phyloP scores from a whole-genome alignment of 306 rosid genomes.

The Sicyos baderoa region DNA sequence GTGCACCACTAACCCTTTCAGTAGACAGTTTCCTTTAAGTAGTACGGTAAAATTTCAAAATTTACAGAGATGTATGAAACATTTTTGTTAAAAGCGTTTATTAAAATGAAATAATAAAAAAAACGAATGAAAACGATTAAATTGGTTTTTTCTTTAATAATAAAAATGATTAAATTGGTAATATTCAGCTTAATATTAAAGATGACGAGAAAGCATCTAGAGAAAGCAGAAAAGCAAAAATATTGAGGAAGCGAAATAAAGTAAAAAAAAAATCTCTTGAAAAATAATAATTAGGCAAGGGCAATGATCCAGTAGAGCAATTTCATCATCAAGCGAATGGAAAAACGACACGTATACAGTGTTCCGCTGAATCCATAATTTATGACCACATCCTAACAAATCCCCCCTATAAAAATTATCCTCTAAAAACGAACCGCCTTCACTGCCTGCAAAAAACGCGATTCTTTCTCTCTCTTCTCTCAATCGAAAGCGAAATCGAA shows the following conservation, averaged over 20 bases:
- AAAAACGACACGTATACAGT: constrained; percentile 23
- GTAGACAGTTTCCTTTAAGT: too few species aligned
- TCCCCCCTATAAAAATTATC: constrained; percentile 43
- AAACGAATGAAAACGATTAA: too few species aligned
- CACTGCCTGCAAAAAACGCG: constrained; percentile 48
- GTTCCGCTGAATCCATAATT: constrained; percentile 1
- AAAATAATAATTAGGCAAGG: neutral
- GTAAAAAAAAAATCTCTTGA: neutral
- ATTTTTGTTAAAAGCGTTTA: too few species aligned
- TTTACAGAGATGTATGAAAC: too few species aligned
- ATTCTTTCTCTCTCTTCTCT: constrained; percentile 29
- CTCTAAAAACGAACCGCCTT: constrained; percentile 25
- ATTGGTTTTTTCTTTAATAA: too few species aligned
- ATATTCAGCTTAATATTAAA: neutral
- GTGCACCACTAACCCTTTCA: too few species aligned
- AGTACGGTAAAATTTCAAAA: too few species aligned
- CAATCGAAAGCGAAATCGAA: constrained; percentile 50
- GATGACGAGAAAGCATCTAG: neutral
- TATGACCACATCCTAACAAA: constrained; percentile 21
- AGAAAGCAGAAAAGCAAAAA: neutral
- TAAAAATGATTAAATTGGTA: neutral
- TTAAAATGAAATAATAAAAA: too few species aligned
- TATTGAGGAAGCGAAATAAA: neutral
- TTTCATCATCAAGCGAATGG: neutral
- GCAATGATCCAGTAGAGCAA: neutral